These are phyloP conservation scores for Clitopilus hobsonii DNA, from an alignment of 768 basidiomycete genomes.

Conservation along the genomic window DNA sequence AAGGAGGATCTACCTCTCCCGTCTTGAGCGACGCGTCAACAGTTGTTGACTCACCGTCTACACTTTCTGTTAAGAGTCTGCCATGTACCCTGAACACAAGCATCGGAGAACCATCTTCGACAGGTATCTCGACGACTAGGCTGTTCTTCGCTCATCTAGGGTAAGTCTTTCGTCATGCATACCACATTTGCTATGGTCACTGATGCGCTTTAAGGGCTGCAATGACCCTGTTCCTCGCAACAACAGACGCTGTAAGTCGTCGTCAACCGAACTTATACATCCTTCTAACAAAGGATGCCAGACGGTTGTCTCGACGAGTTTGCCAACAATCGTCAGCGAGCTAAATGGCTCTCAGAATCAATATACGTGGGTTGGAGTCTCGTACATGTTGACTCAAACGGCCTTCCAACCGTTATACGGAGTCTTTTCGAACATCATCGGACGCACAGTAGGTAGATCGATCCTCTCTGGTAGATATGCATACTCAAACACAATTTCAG, in stretches of 20 bases:
- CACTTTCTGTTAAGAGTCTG: slow-evolving; percentile 21
- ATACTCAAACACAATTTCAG: slow-evolving; percentile 29
- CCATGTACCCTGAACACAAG: slow-evolving; percentile 24
- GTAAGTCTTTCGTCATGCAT: slow-evolving; percentile 27
- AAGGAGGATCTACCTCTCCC: not conserved
- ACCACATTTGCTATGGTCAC: slow-evolving; percentile 5
- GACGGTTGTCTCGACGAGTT: slow-evolving; percentile 76
- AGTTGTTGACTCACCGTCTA: not conserved
- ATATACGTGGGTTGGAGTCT: slow-evolving; percentile 84
- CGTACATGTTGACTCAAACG: slow-evolving; percentile 84
- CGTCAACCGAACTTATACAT: not conserved
- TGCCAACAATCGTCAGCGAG: slow-evolving; percentile 76
- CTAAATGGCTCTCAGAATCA: slow-evolving; percentile 63
- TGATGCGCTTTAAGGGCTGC: slow-evolving; percentile 51
- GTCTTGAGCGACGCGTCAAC: not conserved
- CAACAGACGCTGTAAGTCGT: slow-evolving; percentile 71
- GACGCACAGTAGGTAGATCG: slow-evolving; percentile 59
- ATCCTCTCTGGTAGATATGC: not conserved
- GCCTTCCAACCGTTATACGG: slow-evolving; percentile 83
- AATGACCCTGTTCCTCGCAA: slow-evolving; percentile 77
- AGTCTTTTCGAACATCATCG: slow-evolving; percentile 72
- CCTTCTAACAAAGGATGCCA: slow-evolving; percentile 13
- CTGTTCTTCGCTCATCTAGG: slow-evolving; percentile 67
- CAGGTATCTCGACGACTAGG: slow-evolving; percentile 46
- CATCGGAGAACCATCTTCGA: slow-evolving; percentile 13